phyloP scores from a whole-genome alignment of 768 basidiomycete species.

The Podaxis sp. region DNA sequence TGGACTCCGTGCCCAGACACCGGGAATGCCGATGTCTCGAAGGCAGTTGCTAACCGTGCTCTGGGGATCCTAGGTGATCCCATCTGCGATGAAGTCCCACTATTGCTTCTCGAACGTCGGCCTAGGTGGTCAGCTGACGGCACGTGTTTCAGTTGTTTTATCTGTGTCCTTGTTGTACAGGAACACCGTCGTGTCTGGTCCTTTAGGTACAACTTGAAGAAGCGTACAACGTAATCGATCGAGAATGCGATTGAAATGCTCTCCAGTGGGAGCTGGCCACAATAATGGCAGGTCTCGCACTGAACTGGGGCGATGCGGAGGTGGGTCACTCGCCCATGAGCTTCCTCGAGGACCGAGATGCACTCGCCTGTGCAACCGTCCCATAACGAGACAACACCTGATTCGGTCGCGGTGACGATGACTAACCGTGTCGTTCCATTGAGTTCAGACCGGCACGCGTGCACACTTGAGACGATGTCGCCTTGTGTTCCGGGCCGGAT shows the following conservation, averaged over 20 bases:
- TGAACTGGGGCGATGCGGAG: constrained; percentile 59
- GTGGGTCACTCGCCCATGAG: constrained; percentile 54
- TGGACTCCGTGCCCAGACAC: constrained; percentile 80
- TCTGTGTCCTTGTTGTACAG: constrained; percentile 38
- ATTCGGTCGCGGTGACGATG: constrained; percentile 59
- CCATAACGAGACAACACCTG: constrained; percentile 75
- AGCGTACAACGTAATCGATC: constrained; percentile 56
- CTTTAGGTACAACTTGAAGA: constrained; percentile 63
- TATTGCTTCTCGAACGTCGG: constrained; percentile 62
- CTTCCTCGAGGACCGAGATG: constrained; percentile 58
- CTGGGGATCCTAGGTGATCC: constrained; percentile 50
- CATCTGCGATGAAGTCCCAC: constrained; percentile 40
- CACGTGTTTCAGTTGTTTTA: constrained; percentile 42
- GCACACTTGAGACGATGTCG: constrained; percentile 52
- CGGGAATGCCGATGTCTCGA: constrained; percentile 62
- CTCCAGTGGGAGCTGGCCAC: constrained; percentile 65
- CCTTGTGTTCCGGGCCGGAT: constrained; percentile 57
- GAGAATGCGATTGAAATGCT: constrained; percentile 68
- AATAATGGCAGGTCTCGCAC: constrained; percentile 61
- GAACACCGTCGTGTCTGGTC: constrained; percentile 64
- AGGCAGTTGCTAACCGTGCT: constrained; percentile 46
- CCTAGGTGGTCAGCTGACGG: constrained; percentile 47
- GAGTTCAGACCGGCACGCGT: constrained; percentile 52
- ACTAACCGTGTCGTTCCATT: constrained; percentile 51
- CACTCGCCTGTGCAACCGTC: constrained; percentile 65